A percentile compares a stretch with the other conserved stretches of the same genome.
Evolutionary conservation across 108 stramenopile species (phyloP).

Genomic region (Ochromonas danica): DNA sequence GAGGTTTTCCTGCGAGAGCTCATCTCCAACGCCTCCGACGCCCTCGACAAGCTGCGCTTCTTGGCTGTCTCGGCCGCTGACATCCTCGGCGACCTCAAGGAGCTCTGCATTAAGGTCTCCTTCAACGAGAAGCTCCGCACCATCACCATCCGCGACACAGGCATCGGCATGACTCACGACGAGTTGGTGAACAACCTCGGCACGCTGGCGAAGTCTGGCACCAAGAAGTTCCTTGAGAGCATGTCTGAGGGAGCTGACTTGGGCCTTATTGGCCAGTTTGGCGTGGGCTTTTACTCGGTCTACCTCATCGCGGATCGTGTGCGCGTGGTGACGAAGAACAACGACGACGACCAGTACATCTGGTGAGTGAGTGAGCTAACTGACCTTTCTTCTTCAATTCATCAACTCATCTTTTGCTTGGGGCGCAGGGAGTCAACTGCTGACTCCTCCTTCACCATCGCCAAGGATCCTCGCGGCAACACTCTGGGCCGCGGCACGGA

Average conservation of each 20-base stretch:
- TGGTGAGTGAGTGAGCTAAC: constrained; percentile 63
- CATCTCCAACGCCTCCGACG: constrained; percentile 97
- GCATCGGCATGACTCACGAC: constrained; percentile 97
- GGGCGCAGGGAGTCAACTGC: constrained; percentile 74
- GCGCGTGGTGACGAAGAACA: constrained; percentile 83
- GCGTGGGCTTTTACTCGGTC: constrained; percentile 97
- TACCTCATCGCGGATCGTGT: constrained; percentile 89
- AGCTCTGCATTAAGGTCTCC: not conserved
- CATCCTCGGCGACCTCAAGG: constrained; percentile 54
- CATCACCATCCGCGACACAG: constrained; percentile 90
- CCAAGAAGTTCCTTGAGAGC: constrained; percentile 95
- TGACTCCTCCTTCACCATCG: constrained; percentile 78
- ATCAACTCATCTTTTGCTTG: too few relatives aligned
- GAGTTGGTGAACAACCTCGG: constrained; percentile 90
- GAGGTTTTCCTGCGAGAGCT: constrained; percentile 87
- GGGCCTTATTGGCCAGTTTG: constrained; percentile 95
- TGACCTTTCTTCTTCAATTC: too few relatives aligned
- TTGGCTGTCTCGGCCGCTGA: constrained; percentile 77
- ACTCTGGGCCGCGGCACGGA: constrained; percentile 96
- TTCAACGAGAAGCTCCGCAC: constrained; percentile 79
- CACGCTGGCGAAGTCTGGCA: constrained; percentile 97
- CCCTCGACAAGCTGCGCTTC: constrained; percentile 98
- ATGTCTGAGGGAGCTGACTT: constrained; percentile 76
- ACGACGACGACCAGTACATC: constrained; percentile 87
- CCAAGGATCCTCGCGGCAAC: constrained; percentile 87